Base-by-base conservation (phyloP, 164 flowering plant genomes). In the Brasenia schreberi region DNA sequence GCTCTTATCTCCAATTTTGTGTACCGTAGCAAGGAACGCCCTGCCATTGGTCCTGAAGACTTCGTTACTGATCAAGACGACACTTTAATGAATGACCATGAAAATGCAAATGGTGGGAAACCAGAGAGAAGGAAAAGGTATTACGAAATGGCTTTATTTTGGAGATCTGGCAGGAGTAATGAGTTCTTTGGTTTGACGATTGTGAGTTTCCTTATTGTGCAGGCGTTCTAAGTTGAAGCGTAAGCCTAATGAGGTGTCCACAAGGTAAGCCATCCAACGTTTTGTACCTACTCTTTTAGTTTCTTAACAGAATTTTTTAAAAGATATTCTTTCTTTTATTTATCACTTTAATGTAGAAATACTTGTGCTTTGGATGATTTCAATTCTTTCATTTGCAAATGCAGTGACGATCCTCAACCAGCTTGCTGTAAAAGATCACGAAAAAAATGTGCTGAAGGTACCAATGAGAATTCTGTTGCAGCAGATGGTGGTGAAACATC, bases 1-100 rank as follows among this genome's bases (percentile, higher is more conserved):
- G 91, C 92, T 68, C 72, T 87, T n/a, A 78, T 84, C 59, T 74
- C 89, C 64, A 94, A 94, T 71, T 94, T 94, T 78, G 99, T 91
- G 43, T 97, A 89, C 71, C 77, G 97, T 69, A 92, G 86, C 72
- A 65, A 75, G 0, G 86, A 86, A 65, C 80, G 96, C 59, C 93
- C 98, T 72, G 79, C 84, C 53, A 84, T 94, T 73, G 80, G 83
- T 62, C 82, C 84, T 18, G 66, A 71, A 67, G 95, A 89, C 75
- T 86, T 91, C 72, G 59, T 77, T 64, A 77, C 83, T 11, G 64
- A 61, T 17, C 79, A 77, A 43, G 70, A 53, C 23, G 39, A 19
- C 43, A 16, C 62, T 64, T 17, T 76, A 42, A 59, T 64, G 18
- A 33, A 80, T 65, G 81, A 71, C 52, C 42, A 68, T 65, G 77